Base-by-base conservation (phyloP, 1,139 yeast species). In the Diutina rugosa region DNA sequence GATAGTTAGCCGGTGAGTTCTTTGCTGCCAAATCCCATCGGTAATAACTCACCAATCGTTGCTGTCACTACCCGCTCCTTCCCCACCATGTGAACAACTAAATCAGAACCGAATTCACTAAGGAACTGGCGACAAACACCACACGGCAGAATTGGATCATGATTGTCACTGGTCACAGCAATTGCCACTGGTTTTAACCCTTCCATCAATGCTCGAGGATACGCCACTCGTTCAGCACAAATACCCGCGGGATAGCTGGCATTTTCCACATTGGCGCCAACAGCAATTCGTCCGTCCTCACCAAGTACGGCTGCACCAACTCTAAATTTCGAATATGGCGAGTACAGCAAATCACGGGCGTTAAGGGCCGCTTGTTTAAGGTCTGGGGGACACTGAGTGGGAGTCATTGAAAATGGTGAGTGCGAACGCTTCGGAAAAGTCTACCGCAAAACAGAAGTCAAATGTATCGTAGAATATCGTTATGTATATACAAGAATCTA, bases 121-220 rank as follows among this genome's bases (percentile, higher is more conserved):
- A 90, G 82, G 59, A 87, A 80, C 67, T 93, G 99, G 58, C 99
- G 77, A 65, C 99, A 93, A 52, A 93, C 85, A 3, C 99, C 99
- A 68, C 99, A 93, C 0, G 99, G 99, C 9, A 91, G 77, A 18
- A 88, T 84, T 30, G 84, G 77, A 12, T 76, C 77, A 0, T 71
- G 72, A 29, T 80, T 68, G 64, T 87, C 93, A 41, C 90, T 79
- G 4, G 88, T 74, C 30, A 90, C 84, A 2, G 90, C 97, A 58
- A 90, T 77, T 4, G 87, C 87, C 35, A 29, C 38, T 6, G 51
- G 38, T 59, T 71, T 74, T 67, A 84, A 81, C 49, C 87, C 80
- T 58, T 71, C 69, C 64, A 76, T 73, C 46, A 59, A 78, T 0
- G 95, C 91, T 57, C 80, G 80, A 28, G 82, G 78, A 3, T 89